A percentile compares a stretch with the other conserved stretches of the same genome.
These are phyloP conservation scores for Clavispora carvajalis DNA, from an alignment of 805 yeast genomes.

Conservation along the genomic window DNA sequence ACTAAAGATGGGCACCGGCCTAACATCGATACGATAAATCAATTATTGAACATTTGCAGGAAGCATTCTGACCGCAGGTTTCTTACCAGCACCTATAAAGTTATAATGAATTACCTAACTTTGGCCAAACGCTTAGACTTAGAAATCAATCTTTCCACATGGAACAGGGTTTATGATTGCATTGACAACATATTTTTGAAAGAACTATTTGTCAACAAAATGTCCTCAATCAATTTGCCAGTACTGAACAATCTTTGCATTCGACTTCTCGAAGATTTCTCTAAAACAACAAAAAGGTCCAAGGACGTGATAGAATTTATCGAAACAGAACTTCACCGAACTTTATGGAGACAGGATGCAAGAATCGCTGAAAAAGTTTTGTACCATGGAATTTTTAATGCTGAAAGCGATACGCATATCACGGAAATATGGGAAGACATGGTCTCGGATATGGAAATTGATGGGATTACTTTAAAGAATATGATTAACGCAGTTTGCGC, in stretches of 20 bases:
- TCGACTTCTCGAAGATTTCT: conserved; percentile 31
- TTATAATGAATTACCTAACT: conserved; percentile 26
- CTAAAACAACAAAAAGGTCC: conserved; percentile 22
- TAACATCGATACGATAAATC: conserved; percentile 36
- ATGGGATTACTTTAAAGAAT: conserved; percentile 8
- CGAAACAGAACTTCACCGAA: conserved; percentile 27
- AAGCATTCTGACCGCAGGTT: conserved; percentile 30
- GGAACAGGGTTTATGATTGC: conserved; percentile 33
- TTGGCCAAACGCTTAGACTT: conserved; percentile 22
- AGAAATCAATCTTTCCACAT: conserved; percentile 29
- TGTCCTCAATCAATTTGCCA: conserved; percentile 29
- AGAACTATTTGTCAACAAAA: conserved; percentile 29
- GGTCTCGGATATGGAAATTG: background rate
- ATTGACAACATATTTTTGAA: conserved; percentile 34
- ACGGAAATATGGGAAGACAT: conserved; percentile 1
- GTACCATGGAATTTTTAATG: conserved; percentile 4
- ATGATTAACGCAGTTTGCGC: conserved; percentile 8
- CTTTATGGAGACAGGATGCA: conserved; percentile 25
- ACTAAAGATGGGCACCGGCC: conserved; percentile 37
- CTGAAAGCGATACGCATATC: conserved; percentile 2
- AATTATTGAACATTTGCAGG: conserved; percentile 26
- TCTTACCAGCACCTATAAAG: conserved; percentile 26
- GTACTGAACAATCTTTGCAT: conserved; percentile 26
- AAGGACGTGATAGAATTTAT: conserved; percentile 28
- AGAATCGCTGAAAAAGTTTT: conserved; percentile 26